phyloP scores from a whole-genome alignment of 495 filamentous ascomycete species.

The Lophiotrema nucula region DNA sequence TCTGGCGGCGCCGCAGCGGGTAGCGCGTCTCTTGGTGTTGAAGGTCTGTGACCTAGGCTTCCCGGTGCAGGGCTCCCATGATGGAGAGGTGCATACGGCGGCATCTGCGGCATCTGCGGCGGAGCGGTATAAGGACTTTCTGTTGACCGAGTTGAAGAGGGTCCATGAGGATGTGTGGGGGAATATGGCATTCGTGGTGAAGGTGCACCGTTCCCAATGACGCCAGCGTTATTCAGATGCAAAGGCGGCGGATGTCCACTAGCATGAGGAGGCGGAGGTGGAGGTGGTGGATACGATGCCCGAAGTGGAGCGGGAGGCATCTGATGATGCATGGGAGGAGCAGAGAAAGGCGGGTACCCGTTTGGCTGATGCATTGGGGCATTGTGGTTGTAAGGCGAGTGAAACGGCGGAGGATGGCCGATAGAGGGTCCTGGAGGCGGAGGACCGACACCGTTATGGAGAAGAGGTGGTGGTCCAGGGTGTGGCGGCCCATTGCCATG shows the following conservation, averaged over 20 bases:
- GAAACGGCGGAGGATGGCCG: constrained; percentile 26
- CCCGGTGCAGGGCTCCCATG: constrained; percentile 31
- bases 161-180: constrained; percentile 30
- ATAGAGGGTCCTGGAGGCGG: constrained; percentile 19
- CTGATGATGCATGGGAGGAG: constrained; percentile 14
- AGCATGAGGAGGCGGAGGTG: constrained; percentile 7
- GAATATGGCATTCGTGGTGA: constrained; percentile 37
- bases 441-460: constrained; percentile 29
- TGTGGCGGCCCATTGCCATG: constrained; percentile 12
- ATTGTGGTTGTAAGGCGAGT: constrained; percentile 28
- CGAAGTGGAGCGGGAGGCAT: constrained; percentile 20
- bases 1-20: constrained; percentile 8
- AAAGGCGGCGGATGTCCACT: constrained; percentile 18
- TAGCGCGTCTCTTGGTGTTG: constrained; percentile 27
- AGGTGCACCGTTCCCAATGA: constrained; percentile 33
- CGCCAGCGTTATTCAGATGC: constrained; percentile 23
- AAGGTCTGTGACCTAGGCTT: constrained; percentile 14
- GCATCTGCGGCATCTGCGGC: constrained; percentile 11
- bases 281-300: constrained; percentile 24
- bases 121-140: constrained; percentile 28
- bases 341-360: constrained; percentile 31
- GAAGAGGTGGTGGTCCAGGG: constrained; percentile 8
- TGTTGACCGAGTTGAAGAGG: constrained; percentile 16
- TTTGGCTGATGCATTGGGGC: constrained; percentile 33
- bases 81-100: constrained; percentile 14